Evolutionary conservation across 768 basidiomycete species (phyloP), one percentile per base, ranked within the genome.

Genomic region (Boletellus ananas): DNA sequence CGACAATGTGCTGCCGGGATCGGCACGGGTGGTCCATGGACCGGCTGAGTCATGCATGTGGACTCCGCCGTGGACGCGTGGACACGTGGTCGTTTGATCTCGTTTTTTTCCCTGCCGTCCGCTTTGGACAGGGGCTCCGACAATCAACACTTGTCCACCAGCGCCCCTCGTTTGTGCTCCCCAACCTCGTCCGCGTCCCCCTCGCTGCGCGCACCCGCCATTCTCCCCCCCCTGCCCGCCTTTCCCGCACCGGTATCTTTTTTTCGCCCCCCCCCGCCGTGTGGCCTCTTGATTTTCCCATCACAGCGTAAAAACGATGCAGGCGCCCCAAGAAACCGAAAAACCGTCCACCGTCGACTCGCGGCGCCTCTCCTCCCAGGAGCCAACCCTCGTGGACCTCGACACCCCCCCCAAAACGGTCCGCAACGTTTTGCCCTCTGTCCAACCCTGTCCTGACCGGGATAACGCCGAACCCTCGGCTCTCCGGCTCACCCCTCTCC

Each of bases 111-210:
- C 64, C 59, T 66, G 63, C 60, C 50, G 56, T 59, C 66, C 58
- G 63, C 53, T 51, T 61, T 66, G 61, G 65, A 68, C 65, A 67
- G 65, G 65, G 65, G 65, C 65, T 67, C 64, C 61, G 66, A 68
- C 65, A 68, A 68, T 68, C 66, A 54, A 68, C 65, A 47, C 61
- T 64, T 58, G 59, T 45, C 49, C 59, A 51, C 54, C 56, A 55
- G 58, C 43, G 55, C 31, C 57, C 39, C 37, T 52, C 51, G 17
- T 50, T 59, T 51, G 34, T 16, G 20, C 40, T 23, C 41, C 33
- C 51, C 58, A 66, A 57, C 57, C 51, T 34, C 9, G 50, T 54
- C 21, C 49, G 59, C 8, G 47, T 56, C 29, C 29, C 29, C 8
- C 9, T 29, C 29, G 29, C 29, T 29, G 29, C 29, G 29, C 10